Percentiles rank a stretch among this genome's conserved stretches.
These are phyloP conservation scores for Fusarium virguliforme DNA, from an alignment of 2,329 filamentous ascomycete species.

Conservation along the genomic window DNA sequence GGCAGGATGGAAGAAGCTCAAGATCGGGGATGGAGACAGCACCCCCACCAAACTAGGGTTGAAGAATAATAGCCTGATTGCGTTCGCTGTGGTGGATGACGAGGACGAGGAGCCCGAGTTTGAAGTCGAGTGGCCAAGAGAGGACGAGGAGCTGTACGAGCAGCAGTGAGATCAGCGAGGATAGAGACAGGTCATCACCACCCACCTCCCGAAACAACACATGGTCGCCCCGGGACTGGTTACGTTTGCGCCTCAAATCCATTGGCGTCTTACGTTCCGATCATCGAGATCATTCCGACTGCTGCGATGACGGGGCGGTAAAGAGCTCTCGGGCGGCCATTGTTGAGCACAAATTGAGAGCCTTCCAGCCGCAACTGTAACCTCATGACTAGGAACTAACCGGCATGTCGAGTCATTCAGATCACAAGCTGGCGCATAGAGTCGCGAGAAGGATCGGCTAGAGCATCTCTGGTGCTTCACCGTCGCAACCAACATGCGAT, in stretches of 20 bases:
- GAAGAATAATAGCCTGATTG: constrained; percentile 65
- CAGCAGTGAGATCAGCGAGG: constrained; percentile 17
- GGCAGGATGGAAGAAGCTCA: constrained; percentile 67
- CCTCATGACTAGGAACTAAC: not conserved
- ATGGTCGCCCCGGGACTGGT: not conserved
- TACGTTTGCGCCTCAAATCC: constrained; percentile 7
- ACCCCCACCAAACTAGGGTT: constrained; percentile 62
- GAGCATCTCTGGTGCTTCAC: not conserved
- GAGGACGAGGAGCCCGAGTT: constrained; percentile 61
- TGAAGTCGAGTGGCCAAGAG: constrained; percentile 63
- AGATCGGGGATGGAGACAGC: constrained; percentile 55
- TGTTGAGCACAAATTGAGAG: not conserved
- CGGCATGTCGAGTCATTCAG: not conserved
- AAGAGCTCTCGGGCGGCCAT: not conserved
- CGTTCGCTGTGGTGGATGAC: constrained; percentile 64
- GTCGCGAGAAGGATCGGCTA: not conserved
- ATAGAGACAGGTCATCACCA: not conserved
- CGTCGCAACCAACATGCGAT: not conserved
- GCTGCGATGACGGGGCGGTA: not conserved
- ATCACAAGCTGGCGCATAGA: not conserved
- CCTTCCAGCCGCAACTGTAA: no score
- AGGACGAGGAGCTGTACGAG: constrained; percentile 60
- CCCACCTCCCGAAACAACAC: not conserved
- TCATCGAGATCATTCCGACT: not conserved
- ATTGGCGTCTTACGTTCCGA: constrained; percentile 6